Conservation (phyloP, 192 early-diverging fungal genomes). For the Coemansia sp. region DNA sequence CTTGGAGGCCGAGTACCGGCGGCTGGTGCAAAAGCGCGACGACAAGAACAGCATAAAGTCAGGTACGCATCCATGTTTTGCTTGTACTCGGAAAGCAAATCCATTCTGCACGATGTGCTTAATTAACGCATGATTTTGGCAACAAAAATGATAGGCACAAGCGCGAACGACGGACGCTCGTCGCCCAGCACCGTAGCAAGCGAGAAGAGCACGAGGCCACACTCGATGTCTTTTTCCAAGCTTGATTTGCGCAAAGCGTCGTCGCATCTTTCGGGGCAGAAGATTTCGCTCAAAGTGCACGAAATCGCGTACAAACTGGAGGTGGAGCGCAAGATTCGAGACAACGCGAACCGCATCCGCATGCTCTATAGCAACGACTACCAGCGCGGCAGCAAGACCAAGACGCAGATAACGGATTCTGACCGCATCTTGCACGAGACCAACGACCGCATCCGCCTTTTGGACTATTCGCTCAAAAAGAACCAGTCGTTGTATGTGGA, state of each 20-base stretch:
- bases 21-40: slow-evolving; percentile 59
- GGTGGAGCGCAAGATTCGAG: slow-evolving; percentile 90
- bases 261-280: slow-evolving; percentile 66
- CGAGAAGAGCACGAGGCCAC: slow-evolving; percentile 25
- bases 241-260: slow-evolving; percentile 69
- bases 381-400: slow-evolving; percentile 41
- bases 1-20: slow-evolving; percentile 65
- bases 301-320: slow-evolving; percentile 90
- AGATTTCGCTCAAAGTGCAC: slow-evolving; percentile 77
- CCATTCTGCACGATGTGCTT: neutral
- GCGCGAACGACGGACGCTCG: slow-evolving; percentile 19
- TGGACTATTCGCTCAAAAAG: slow-evolving; percentile 74
- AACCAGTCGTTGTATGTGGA: slow-evolving; percentile 85
- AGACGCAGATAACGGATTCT: slow-evolving; percentile 47
- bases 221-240: slow-evolving; percentile 44
- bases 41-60: slow-evolving; percentile 53
- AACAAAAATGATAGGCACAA: slow-evolving; percentile 1
- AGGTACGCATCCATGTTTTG: slow-evolving; percentile 3
- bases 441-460: slow-evolving; percentile 72
- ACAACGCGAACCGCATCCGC: slow-evolving; percentile 49
- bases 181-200: slow-evolving; percentile 25
- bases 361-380: slow-evolving; percentile 54
- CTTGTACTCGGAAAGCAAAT: neutral
- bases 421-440: slow-evolving; percentile 55
- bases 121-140: neutral